phyloP scores from a whole-genome alignment of 2,329 filamentous ascomycete species.

The Fusarium cicatricum region DNA sequence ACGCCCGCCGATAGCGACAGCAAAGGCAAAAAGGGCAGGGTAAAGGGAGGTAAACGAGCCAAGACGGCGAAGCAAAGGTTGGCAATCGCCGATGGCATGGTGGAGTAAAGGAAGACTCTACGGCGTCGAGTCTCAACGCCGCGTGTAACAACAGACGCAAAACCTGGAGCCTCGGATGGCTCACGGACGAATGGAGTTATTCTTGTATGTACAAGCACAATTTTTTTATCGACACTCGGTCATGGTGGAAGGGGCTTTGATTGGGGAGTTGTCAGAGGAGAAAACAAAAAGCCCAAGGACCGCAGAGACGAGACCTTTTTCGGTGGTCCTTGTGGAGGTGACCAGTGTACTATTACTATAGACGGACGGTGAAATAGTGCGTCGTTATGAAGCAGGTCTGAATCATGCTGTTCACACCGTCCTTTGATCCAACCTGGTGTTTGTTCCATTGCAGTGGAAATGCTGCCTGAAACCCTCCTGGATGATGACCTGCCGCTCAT shows the following conservation, averaged over 20 bases:
- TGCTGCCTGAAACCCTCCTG: too few relatives aligned
- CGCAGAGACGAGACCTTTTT: slow-evolving; percentile 15
- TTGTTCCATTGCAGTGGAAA: too few relatives aligned
- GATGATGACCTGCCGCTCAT: not conserved
- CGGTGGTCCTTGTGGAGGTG: too few relatives aligned
- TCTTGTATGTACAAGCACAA: slow-evolving; percentile 24
- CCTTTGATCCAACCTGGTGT: too few relatives aligned
- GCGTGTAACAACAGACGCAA: slow-evolving; percentile 37
- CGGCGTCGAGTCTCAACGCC: slow-evolving; percentile 11
- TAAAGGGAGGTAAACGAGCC: slow-evolving; percentile 62
- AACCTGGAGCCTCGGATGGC: slow-evolving; percentile 19
- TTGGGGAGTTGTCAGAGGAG: slow-evolving; percentile 36
- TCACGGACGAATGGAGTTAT: slow-evolving; percentile 32
- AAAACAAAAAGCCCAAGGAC: slow-evolving; percentile 32
- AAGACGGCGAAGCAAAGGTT: slow-evolving; percentile 75
- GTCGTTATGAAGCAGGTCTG: slow-evolving; percentile 7
- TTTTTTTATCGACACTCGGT: slow-evolving; percentile 15
- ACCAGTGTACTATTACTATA: slow-evolving; percentile 43
- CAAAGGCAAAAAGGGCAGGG: slow-evolving; percentile 64
- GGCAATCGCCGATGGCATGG: slow-evolving; percentile 70
- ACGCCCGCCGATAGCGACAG: slow-evolving; percentile 74
- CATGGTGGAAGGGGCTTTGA: slow-evolving; percentile 15
- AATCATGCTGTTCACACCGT: too few relatives aligned
- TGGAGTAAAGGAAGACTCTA: slow-evolving; percentile 39
- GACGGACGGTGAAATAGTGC: slow-evolving; percentile 31